Percentiles rank a stretch among this genome's conserved stretches.
phyloP scores from a whole-genome alignment of 2,329 filamentous ascomycete species.

The Grosmannia huntii region DNA sequence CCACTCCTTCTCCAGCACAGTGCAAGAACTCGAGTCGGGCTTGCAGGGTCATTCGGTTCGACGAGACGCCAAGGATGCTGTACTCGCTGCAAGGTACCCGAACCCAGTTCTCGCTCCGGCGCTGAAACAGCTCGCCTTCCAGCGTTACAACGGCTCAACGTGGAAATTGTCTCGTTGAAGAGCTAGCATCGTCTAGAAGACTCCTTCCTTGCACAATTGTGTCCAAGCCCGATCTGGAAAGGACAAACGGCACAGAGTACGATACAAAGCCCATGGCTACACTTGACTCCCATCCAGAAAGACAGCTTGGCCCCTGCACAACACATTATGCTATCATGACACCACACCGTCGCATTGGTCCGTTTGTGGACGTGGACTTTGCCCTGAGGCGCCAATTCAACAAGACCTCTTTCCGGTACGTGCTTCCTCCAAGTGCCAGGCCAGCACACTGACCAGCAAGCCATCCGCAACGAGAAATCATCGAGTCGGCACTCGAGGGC shows the following conservation, averaged over 20 bases:
- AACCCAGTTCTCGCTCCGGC: neutral
- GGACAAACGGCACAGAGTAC: no score
- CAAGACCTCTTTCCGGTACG: slow-evolving; percentile 58
- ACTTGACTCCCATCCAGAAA: neutral
- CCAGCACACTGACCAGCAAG: slow-evolving; percentile 26
- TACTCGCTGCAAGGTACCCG: no score
- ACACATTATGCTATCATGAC: neutral
- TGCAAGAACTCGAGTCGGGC: no score
- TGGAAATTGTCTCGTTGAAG: neutral
- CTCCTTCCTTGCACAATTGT: no score
- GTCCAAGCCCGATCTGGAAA: no score
- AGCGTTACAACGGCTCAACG: neutral
- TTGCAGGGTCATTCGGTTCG: no score
- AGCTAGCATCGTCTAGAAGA: no score
- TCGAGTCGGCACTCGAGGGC: slow-evolving; percentile 27
- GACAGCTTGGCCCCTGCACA: neutral
- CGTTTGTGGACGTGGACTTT: slow-evolving; percentile 56
- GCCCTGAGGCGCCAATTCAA: slow-evolving; percentile 62
- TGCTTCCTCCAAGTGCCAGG: neutral
- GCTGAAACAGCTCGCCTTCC: neutral
- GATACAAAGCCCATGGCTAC: no score
- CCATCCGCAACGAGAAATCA: slow-evolving; percentile 78
- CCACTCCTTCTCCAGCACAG: neutral
- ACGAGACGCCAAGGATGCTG: no score
- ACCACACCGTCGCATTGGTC: slow-evolving; percentile 26